Percentiles rank a stretch among this genome's conserved stretches.
phyloP scores from a whole-genome alignment of 768 basidiomycete genomes.

The Lepiota brunneoincarnata region DNA sequence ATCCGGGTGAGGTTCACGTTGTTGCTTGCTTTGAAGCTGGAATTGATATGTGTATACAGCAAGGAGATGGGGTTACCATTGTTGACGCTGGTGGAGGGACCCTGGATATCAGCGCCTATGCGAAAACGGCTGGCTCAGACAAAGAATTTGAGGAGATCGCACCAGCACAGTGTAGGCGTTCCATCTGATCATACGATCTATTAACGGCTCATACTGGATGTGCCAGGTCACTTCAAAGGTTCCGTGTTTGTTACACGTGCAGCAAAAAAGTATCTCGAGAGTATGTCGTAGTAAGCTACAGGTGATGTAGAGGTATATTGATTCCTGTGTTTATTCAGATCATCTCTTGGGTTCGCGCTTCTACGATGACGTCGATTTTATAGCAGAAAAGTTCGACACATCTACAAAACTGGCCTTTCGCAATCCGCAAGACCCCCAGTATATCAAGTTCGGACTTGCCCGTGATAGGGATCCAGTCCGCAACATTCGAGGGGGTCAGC shows the following conservation, averaged over 20 bases:
- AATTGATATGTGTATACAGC: conserved; percentile 24
- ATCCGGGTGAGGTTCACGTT: conserved; percentile 3
- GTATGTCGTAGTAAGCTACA: conserved; percentile 21
- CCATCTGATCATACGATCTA: neutral
- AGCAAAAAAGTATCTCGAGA: conserved; percentile 31
- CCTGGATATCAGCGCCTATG: conserved; percentile 56
- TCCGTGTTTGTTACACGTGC: conserved; percentile 42
- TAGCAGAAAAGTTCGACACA: conserved; percentile 20
- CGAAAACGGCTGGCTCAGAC: conserved; percentile 22
- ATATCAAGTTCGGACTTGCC: conserved; percentile 19
- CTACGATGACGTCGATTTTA: conserved; percentile 16
- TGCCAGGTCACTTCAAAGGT: conserved; percentile 40
- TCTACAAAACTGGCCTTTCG: conserved; percentile 21
- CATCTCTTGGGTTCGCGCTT: conserved; percentile 14
- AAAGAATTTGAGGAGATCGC: conserved; percentile 39
- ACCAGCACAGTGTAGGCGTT: conserved; percentile 30
- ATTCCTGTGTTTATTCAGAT: conserved; percentile 4
- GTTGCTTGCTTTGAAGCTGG: neutral
- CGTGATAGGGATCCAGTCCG: conserved; percentile 17
- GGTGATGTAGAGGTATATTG: neutral
- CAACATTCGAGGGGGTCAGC: conserved; percentile 19
- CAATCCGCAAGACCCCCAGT: conserved; percentile 18
- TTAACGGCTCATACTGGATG: neutral
- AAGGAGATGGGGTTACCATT: conserved; percentile 44
- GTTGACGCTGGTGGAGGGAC: conserved; percentile 67